phyloP scores from a whole-genome alignment of 1,284 basidiomycete genomes.

The Ustilago hordei region DNA sequence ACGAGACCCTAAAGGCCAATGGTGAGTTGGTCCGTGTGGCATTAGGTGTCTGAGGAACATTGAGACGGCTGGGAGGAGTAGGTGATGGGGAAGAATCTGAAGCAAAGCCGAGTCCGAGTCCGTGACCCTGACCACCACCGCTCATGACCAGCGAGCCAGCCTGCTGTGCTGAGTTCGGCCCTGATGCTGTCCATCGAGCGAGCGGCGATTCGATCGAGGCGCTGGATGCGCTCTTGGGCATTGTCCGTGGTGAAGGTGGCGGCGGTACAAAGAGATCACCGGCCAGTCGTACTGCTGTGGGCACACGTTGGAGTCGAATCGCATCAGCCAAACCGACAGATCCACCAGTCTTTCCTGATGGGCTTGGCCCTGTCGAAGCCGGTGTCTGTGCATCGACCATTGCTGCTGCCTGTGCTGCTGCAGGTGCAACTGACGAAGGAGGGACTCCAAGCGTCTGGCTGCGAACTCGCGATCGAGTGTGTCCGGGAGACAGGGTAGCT shows the following conservation, averaged over 20 bases:
- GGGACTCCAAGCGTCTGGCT: slow-evolving; percentile 56
- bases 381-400: slow-evolving; percentile 6
- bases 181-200: slow-evolving; percentile 27
- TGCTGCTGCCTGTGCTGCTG: slow-evolving; percentile 11
- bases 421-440: slow-evolving; percentile 15
- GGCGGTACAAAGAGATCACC: slow-evolving; percentile 70
- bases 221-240: slow-evolving; percentile 46
- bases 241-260: slow-evolving; percentile 39
- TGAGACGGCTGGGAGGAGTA: slow-evolving; percentile 31
- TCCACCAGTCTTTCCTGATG: slow-evolving; percentile 19
- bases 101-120: slow-evolving; percentile 39
- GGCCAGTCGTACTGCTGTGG: slow-evolving; percentile 73
- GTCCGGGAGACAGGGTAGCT: slow-evolving; percentile 13
- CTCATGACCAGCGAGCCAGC: slow-evolving; percentile 14
- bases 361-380: slow-evolving; percentile 31
- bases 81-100: slow-evolving; percentile 24
- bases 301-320: slow-evolving; percentile 73
- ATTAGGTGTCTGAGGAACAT: slow-evolving; percentile 52
- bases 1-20: slow-evolving; percentile 40
- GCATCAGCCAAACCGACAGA: slow-evolving; percentile 65
- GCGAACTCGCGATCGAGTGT: slow-evolving; percentile 52
- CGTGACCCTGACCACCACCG: slow-evolving; percentile 22
- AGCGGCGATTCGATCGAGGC: slow-evolving; percentile 43
- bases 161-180: slow-evolving; percentile 16
- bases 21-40: slow-evolving; percentile 52